These are phyloP conservation scores for Ambispora gerdemannii DNA, from an alignment of 192 early-diverging fungal species.

Conservation along the genomic window DNA sequence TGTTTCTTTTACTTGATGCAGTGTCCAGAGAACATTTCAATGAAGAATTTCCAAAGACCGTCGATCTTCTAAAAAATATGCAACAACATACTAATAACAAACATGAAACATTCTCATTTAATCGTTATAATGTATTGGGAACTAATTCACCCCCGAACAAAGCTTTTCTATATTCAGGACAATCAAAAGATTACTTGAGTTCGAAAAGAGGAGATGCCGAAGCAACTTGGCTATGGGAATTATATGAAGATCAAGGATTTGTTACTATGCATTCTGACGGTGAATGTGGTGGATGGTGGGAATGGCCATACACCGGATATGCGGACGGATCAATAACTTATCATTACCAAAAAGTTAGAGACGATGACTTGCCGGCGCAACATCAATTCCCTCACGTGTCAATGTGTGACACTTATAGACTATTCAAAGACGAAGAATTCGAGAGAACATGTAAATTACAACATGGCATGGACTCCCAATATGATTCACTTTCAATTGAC, in stretches of 20 bases:
- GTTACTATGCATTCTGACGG: slow-evolving; percentile 38
- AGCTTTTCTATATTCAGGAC: slow-evolving; percentile 41
- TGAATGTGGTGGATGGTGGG: slow-evolving; percentile 37
- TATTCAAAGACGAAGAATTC: neutral
- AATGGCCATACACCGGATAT: slow-evolving; percentile 23
- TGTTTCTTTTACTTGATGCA: slow-evolving; percentile 38
- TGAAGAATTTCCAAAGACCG: slow-evolving; percentile 28
- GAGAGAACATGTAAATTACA: neutral
- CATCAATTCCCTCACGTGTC: slow-evolving; percentile 34
- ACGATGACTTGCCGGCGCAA: slow-evolving; percentile 28
- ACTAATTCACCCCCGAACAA: slow-evolving; percentile 42
- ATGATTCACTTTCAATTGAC: slow-evolving; percentile 32
- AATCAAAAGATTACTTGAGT: slow-evolving; percentile 37
- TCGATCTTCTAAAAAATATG: slow-evolving; percentile 26
- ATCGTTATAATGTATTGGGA: slow-evolving; percentile 37
- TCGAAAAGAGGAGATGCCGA: slow-evolving; percentile 28
- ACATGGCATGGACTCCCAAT: slow-evolving; percentile 5
- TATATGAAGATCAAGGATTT: slow-evolving; percentile 39
- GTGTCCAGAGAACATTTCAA: slow-evolving; percentile 37
- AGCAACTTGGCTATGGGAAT: slow-evolving; percentile 37
- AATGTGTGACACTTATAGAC: slow-evolving; percentile 36
- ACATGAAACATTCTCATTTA: slow-evolving; percentile 35
- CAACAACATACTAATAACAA: slow-evolving; percentile 13
- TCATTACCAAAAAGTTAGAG: slow-evolving; percentile 27
- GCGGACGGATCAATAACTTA: slow-evolving; percentile 30